Evolutionary conservation across 1,284 basidiomycete genomes (phyloP), one percentile per base, ranked within the genome.

Genomic region (Marasmius fiardii): DNA sequence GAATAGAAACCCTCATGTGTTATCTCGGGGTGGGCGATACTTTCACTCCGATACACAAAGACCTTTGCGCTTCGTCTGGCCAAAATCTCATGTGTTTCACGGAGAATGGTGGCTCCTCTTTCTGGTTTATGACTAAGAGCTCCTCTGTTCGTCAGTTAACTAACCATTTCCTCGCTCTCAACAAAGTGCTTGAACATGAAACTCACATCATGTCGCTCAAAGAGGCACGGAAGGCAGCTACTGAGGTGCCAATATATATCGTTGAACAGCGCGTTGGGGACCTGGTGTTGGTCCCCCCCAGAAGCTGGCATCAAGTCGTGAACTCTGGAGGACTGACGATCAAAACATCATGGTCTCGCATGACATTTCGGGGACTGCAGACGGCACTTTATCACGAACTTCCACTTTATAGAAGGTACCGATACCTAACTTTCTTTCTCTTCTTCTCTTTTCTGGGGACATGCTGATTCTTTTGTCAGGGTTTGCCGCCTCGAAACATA

Each of bases 11-110:
- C 0, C 69, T 92, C 2, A 89, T 92, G 86, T 90, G 87, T 64
- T 92, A 92, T 63, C 69, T 90, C 8, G 89, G 89, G 7, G 74
- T 85, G 51, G 86, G 86, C 0, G 88, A 88, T 58, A 91, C 88
- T 0, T 85, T 83, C 64, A 92, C 89, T 0, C 85, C 90, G 0
- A 85, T 80, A 53, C 90, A 92, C 65, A 92, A 92, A 67, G 89
- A 92, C 67, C 75, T 86, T 0, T 92, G 90, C 63, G 88, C 81
- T 0, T 91, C 88, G 1, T 85, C 85, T 2, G 90, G 89, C 7
- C 89, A 92, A 49, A 92, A 92, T 63, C 71, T 92, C 11, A 91
- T 92, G 90, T 85, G 83, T 62, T 84, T 86, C 63, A 81, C 88
- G 0, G 86, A 89, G 63, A 71, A 82, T 24, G 75, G 68, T 39